Conservation (phyloP, 2,329 filamentous ascomycete species). For the Clarireedia monteithiana region DNA sequence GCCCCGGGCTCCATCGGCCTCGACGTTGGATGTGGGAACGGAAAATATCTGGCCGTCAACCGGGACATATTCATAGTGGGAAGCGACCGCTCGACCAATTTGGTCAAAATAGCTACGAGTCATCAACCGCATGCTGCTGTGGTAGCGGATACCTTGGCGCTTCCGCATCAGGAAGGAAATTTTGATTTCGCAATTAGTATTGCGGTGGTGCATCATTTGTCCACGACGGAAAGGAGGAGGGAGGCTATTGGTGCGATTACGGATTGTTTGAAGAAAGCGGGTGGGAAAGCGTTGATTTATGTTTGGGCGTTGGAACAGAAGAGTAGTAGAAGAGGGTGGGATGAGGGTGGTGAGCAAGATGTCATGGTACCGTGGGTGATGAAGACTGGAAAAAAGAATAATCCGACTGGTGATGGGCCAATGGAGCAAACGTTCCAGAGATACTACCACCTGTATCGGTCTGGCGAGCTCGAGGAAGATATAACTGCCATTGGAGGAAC, state of each 20-base stretch:
- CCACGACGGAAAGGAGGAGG: constrained; percentile 63
- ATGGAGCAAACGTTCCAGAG: constrained; percentile 55
- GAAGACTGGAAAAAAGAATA: constrained; percentile 31
- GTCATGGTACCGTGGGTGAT: constrained; percentile 95
- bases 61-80: constrained; percentile 69
- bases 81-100: constrained; percentile 67
- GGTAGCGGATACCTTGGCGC: constrained; percentile 74
- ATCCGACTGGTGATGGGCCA: constrained; percentile 24
- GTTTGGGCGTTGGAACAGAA: constrained; percentile 96
- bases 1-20: constrained; percentile 69
- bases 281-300: constrained; percentile 70
- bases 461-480: constrained; percentile 80
- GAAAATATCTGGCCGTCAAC: constrained; percentile 86
- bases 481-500: constrained; percentile 65
- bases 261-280: constrained; percentile 46
- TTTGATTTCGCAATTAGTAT: constrained; percentile 93
- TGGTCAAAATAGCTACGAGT: constrained; percentile 42
- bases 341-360: constrained; percentile 76
- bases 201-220: constrained; percentile 89
- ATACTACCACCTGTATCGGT: constrained; percentile 88
- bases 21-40: constrained; percentile 93
- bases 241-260: constrained; percentile 67
- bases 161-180: constrained; percentile 62
- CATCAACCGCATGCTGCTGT: constrained; percentile 54
- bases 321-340: constrained; percentile 79